Base-by-base conservation (phyloP, 2,329 filamentous ascomycete species). In the Venturia aucupariae region DNA sequence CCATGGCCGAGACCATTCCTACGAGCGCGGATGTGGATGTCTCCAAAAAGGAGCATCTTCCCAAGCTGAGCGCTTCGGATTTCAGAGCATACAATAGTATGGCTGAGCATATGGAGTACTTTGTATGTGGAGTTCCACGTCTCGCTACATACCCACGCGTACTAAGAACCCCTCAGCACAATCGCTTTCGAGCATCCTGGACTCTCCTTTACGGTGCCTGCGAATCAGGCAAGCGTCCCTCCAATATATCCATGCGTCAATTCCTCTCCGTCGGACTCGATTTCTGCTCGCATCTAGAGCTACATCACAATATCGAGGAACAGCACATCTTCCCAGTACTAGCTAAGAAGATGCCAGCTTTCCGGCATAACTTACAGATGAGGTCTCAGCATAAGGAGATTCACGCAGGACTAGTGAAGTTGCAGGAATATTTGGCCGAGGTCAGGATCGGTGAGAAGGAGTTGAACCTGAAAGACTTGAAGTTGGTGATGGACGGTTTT, bases 261-360 rank as follows among this genome's bases (percentile, higher is more conserved):
- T 90, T 94, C 75, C 77, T 95, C 68, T 74, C 79, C 68, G 78
- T 82, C 32, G 90, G 87, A 39, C 79, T 90, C n/a, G 78, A 85
- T 60, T 91, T 96, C 73, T 82, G 84, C 68, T 80, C 81, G 19
- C 83, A 88, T 65, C 84, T 96, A n/a, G 82, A 84, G 11, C 76
- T 84, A 65, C 92, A 96, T 77, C 92, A 96, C 78, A 79, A 78
- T 65, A 93, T 96, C 71, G 92, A 96, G 74, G 92, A 97, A 75
- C 77, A 80, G 38, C 84, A 91, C 73, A 80, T 96, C 48, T 96
- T 96, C 74, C 92, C 92, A 1, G 72, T 87, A 0, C 82, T 96
- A 1, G 90, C 89, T 15, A 79, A 78, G 69, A 86, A 85, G 68
- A 95, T 95, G 90, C 86, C 89, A 5, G 87, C 89, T 68, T 96